Evolutionary conservation across 2,329 filamentous ascomycete genomes (phyloP).

Genomic region (Aspergillus sp.): DNA sequence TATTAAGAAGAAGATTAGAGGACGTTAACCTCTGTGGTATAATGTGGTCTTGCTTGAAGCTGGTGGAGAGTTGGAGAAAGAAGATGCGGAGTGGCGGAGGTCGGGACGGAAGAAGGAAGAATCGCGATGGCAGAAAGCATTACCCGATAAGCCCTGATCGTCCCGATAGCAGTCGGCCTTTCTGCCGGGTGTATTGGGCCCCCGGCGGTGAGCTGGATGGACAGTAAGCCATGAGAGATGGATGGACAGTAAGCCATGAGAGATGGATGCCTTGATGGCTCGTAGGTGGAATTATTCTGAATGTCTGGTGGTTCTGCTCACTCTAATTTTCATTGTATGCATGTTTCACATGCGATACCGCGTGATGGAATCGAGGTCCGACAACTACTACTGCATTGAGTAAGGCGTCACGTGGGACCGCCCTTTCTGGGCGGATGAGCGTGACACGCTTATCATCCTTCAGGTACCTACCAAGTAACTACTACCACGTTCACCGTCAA

Average conservation of each 20-base stretch:
- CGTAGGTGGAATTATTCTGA: not conserved
- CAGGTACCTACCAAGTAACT: not conserved
- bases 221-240: not conserved
- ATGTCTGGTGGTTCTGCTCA: no score
- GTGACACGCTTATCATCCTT: not conserved
- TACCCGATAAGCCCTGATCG: slow-evolving; percentile 9
- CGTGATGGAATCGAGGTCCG: no score
- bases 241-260: not conserved
- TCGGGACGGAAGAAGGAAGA: slow-evolving; percentile 4
- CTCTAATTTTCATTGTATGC: not conserved
- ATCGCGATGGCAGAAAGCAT: not conserved
- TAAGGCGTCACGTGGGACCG: not conserved
- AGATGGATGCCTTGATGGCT: not conserved
- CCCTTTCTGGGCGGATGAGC: not conserved
- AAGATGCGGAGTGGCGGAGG: slow-evolving; percentile 8
- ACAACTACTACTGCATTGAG: not conserved
- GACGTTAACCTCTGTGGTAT: not conserved
- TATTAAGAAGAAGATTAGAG: not conserved
- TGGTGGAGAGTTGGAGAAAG: not conserved
- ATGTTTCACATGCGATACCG: no score
- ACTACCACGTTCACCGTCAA: not conserved
- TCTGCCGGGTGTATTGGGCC: not conserved
- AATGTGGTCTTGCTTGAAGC: not conserved
- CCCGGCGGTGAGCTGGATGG: no score
- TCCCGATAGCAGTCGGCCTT: slow-evolving; percentile 3